These are phyloP conservation scores for Sporothrix globosa DNA, from an alignment of 2,329 filamentous ascomycete genomes.

Conservation along the genomic window DNA sequence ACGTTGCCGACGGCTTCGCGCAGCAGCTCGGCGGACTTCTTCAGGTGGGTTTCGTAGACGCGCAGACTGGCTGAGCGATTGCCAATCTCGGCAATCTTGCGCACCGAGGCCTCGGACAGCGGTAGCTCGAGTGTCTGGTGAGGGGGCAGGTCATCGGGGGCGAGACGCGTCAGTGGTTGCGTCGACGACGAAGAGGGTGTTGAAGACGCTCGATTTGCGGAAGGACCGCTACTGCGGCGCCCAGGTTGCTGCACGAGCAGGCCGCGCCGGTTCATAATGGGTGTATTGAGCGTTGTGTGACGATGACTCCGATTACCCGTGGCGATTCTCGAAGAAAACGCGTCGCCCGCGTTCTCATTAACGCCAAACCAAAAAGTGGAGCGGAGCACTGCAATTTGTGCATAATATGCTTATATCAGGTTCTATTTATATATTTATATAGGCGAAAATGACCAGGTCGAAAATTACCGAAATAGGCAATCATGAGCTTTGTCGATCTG, in stretches of 20 bases:
- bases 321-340: slow-evolving; percentile 13
- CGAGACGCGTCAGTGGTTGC: slow-evolving; percentile 33
- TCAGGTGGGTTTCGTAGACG: slow-evolving; percentile 53
- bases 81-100: slow-evolving; percentile 50
- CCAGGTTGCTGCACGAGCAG: slow-evolving; percentile 34
- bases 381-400: background rate
- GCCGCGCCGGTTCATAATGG: slow-evolving; percentile 31
- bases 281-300: background rate
- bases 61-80: slow-evolving; percentile 47
- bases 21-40: slow-evolving; percentile 50
- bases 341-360: slow-evolving; percentile 21
- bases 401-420: too few species aligned
- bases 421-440: too few species aligned
- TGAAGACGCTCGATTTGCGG: background rate
- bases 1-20: slow-evolving; percentile 50
- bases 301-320: background rate
- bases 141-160: slow-evolving; percentile 48
- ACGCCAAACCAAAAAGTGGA: background rate
- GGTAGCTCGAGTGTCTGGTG: slow-evolving; percentile 56
- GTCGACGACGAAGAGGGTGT: background rate
- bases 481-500: background rate
- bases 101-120: slow-evolving; percentile 48
- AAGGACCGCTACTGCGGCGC: background rate
- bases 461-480: slow-evolving; percentile 2
- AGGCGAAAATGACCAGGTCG: background rate